Evolutionary conservation across 2,329 filamentous ascomycete species (phyloP).

Genomic region (Piedraia hortae): DNA sequence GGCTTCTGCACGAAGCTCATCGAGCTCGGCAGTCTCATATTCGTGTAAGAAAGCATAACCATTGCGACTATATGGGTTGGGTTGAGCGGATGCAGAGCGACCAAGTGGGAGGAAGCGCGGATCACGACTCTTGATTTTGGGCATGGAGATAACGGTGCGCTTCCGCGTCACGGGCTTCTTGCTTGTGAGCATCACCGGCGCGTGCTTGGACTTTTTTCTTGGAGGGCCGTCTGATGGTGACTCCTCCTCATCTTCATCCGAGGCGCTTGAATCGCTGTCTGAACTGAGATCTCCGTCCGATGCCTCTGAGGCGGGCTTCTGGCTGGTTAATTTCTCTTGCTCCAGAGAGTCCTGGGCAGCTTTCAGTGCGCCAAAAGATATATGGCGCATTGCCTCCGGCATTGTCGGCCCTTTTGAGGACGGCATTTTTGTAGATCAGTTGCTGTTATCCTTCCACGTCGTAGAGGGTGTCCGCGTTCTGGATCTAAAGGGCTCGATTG

Average conservation of each 20-base stretch:
- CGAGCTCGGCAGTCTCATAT: conserved; percentile 64
- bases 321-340: conserved; percentile 22
- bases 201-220: conserved; percentile 93
- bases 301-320: too few relatives aligned
- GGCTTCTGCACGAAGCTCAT: conserved; percentile 39
- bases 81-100: conserved; percentile 11
- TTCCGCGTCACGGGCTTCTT: conserved; percentile 61
- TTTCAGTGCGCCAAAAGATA: conserved; percentile 76
- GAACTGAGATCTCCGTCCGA: conserved; percentile 4
- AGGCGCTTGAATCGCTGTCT: conserved; percentile 14
- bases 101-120: conserved; percentile 58
- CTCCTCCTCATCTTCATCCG: conserved; percentile 13
- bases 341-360: conserved; percentile 47
- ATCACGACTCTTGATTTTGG: conserved; percentile 40
- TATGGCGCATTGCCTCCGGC: conserved; percentile 23
- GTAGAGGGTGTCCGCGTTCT: too few relatives aligned
- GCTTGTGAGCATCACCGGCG: conserved; percentile 55
- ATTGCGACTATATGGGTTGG: conserved; percentile 19
- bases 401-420: too few relatives aligned
- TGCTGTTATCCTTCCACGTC: too few relatives aligned
- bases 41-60: conserved; percentile 74
- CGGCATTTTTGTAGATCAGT: too few relatives aligned
- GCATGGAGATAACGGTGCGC: conserved; percentile 37
- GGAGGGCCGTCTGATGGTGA: too few relatives aligned
- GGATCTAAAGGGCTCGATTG: too few relatives aligned